Conservation (phyloP, 371 early-diverging fungal genomes). For the Circinella umbellata region DNA sequence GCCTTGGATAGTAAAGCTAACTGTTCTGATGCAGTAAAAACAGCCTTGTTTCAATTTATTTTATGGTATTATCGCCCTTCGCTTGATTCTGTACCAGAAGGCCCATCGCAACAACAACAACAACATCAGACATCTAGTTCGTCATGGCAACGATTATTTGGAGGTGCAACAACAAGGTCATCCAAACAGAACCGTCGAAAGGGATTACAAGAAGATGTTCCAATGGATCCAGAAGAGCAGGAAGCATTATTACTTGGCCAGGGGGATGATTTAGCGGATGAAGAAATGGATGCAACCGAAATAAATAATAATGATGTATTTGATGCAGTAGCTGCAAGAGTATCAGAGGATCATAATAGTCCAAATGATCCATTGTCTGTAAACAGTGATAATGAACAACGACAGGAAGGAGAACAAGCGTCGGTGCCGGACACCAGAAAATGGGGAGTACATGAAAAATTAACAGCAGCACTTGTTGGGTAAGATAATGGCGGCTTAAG, state of each 20-base stretch:
- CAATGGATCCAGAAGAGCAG: slow-evolving; percentile 27
- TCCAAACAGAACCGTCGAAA: slow-evolving; percentile 3
- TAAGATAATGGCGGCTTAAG: slow-evolving; percentile 10
- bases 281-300: slow-evolving; percentile 42
- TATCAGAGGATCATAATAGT: slow-evolving; percentile 9
- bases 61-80: slow-evolving; percentile 19
- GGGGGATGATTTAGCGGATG: slow-evolving; percentile 20
- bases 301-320: slow-evolving; percentile 36
- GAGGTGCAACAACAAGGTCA: not conserved
- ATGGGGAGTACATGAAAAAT: slow-evolving; percentile 13
- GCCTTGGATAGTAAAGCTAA: slow-evolving; percentile 12
- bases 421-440: slow-evolving; percentile 1
- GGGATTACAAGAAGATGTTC: slow-evolving; percentile 3
- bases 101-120: not conserved
- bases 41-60: slow-evolving; percentile 12
- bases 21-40: slow-evolving; percentile 12
- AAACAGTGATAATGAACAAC: not conserved
- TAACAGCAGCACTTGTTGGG: slow-evolving; percentile 22
- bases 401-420: not conserved
- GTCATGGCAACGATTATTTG: slow-evolving; percentile 30
- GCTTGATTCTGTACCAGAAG: too few species aligned
- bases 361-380: too few species aligned
- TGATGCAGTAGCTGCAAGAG: slow-evolving; percentile 31
- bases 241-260: slow-evolving; percentile 25
- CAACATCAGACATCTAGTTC: not conserved